These are phyloP conservation scores for Circinella minor DNA, from an alignment of 371 early-diverging fungal genomes.

Conservation along the genomic window DNA sequence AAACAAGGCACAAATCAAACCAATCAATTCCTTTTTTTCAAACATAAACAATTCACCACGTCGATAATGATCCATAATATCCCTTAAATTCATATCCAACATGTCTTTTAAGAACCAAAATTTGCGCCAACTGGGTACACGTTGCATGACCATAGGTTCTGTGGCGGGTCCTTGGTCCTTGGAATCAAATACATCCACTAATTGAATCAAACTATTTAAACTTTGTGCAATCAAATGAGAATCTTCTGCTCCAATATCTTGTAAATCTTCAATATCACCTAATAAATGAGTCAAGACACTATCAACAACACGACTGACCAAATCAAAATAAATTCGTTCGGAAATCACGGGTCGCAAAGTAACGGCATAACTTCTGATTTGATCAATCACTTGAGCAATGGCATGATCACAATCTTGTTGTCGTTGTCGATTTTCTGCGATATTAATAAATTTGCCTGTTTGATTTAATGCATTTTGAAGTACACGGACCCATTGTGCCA, in stretches of 20 bases:
- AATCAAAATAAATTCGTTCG: constrained; percentile 28
- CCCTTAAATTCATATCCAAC: constrained; percentile 70
- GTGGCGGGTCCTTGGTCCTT: constrained; percentile 43
- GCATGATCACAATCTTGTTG: constrained; percentile 51
- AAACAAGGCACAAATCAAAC: constrained; percentile 70
- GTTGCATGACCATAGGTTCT: constrained; percentile 29
- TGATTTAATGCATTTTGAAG: constrained; percentile 29
- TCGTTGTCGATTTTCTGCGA: constrained; percentile 44
- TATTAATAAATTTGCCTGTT: constrained; percentile 59
- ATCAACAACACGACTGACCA: constrained; percentile 55
- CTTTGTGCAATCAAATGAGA: constrained; percentile 61
- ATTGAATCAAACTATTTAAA: constrained; percentile 54
- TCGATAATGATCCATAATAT: constrained; percentile 68
- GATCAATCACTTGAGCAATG: constrained; percentile 54
- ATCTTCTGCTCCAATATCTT: constrained; percentile 76
- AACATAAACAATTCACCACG: constrained; percentile 63
- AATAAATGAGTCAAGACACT: constrained; percentile 50
- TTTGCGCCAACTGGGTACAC: constrained; percentile 62
- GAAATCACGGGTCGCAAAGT: constrained; percentile 36
- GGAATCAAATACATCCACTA: constrained; percentile 57
- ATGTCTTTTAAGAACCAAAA: constrained; percentile 66
- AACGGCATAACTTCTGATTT: constrained; percentile 48
- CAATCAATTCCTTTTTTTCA: constrained; percentile 56
- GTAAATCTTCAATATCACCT: constrained; percentile 54
- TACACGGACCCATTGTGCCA: constrained; percentile 35